Percentiles rank a stretch among this genome's conserved stretches.
These are phyloP conservation scores for Monosporascus cannonballus DNA, from an alignment of 2,329 filamentous ascomycete genomes.

Conservation along the genomic window DNA sequence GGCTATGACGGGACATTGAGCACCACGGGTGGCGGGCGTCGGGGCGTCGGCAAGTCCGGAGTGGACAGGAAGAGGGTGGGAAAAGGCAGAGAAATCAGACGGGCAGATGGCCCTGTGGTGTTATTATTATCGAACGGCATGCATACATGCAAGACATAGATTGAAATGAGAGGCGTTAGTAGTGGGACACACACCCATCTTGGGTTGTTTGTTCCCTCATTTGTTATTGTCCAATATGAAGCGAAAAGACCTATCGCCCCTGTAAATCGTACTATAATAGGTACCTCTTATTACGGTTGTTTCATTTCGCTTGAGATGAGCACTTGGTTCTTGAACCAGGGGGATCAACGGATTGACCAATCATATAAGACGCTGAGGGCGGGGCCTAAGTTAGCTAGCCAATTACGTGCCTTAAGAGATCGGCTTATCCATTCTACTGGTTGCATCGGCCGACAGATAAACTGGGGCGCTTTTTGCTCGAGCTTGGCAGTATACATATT, in stretches of 20 bases:
- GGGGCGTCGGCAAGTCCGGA: not conserved
- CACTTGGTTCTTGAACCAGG: slow-evolving; percentile 15
- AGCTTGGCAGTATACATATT: not conserved
- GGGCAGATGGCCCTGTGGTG: not conserved
- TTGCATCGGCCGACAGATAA: not conserved
- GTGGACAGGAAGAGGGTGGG: not conserved
- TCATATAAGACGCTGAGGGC: slow-evolving; percentile 7
- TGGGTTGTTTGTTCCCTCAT: slow-evolving; percentile 6
- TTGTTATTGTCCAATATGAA: slow-evolving; percentile 1
- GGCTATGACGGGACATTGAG: not conserved
- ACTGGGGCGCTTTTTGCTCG: not conserved
- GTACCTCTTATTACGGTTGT: slow-evolving; percentile 1
- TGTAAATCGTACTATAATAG: not conserved
- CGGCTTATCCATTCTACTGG: slow-evolving; percentile 8
- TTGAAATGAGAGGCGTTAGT: not conserved
- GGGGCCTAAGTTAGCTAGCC: not conserved
- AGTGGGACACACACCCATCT: not conserved
- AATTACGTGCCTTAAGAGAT: slow-evolving; percentile 2
- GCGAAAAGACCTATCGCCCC: not conserved
- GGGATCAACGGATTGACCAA: slow-evolving; percentile 15
- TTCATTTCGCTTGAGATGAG: slow-evolving; percentile 24
- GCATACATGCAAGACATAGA: not conserved
- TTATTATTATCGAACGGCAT: not conserved
- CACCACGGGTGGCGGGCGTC: not conserved
- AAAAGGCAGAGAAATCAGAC: not conserved